Evolutionary conservation across 495 filamentous ascomycete genomes (phyloP), one percentile per base, ranked within the genome.

Genomic region (Podospora sp.): DNA sequence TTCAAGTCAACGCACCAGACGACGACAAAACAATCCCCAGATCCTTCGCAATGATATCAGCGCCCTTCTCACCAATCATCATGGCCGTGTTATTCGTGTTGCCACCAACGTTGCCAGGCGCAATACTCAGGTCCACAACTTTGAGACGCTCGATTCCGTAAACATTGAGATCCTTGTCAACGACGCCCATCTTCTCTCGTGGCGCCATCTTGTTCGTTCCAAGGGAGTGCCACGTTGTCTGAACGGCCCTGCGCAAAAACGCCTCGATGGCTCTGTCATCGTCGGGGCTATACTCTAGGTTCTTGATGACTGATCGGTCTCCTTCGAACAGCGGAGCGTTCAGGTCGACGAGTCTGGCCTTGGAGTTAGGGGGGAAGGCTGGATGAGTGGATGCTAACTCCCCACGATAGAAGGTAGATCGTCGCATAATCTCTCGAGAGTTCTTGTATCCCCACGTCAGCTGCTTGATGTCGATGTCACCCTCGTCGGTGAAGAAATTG

Each of bases 11-110:
- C 21, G n/a, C 24, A 6, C 65, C 25, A 6, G 33, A 21, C 21
- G 36, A 36, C n/a, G 60, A 46, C 20, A 69, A 61, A 24, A 22
- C 0, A n/a, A 65, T 36, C 14, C 82, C 81, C 21, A 88, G 72
- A 69, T 88, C 80, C 68, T 78, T 73, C 3, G 81, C 81, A 70
- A 86, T 78, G 25, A 90, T 84, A 56, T 82, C 80, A 1, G 88
- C 87, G 20, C 81, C 87, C 77, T 84, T 89, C 76, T 90, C 87
- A 9, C 86, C 87, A 46, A 90, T 74, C 40, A 83, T 68, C 67
- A 90, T 71, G 1, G 87, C 88, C 1, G 83, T 87, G 67, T 87
- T 88, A 62, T 83, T 82, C 3, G 87, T 89, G 70, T 90, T 90
- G 8, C 84, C 84, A 16, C 68, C 85, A 0, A 90, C 83, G 71